Percentiles rank a stretch among this genome's conserved stretches.
These are phyloP conservation scores for Plantago elongata DNA, from an alignment of 257 asterid species.

Conservation along the genomic window DNA sequence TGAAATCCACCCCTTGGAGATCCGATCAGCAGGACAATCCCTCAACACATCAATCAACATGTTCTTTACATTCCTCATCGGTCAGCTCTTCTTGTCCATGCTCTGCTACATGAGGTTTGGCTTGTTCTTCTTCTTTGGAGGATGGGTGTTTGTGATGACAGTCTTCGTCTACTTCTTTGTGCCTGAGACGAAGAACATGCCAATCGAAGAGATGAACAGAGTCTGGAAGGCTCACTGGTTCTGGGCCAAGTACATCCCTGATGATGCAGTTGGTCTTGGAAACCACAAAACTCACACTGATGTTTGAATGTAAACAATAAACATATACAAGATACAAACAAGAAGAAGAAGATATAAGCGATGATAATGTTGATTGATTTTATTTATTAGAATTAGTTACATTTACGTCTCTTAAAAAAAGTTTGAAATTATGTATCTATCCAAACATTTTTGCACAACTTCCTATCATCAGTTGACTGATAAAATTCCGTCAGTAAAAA, in stretches of 20 bases:
- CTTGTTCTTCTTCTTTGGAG: conserved; percentile 43
- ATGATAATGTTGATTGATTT: too few relatives aligned
- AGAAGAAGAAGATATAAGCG: too few relatives aligned
- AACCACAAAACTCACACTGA: neutral
- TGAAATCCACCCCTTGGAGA: conserved; percentile 74
- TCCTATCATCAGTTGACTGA: too few relatives aligned
- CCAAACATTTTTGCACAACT: too few relatives aligned
- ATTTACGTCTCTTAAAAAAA: too few relatives aligned
- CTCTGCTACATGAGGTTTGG: conserved; percentile 68
- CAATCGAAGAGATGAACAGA: conserved; percentile 60
- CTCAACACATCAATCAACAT: conserved; percentile 47
- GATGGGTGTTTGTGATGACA: conserved; percentile 42
- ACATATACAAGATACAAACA: neutral
- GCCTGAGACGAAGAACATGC: conserved; percentile 63
- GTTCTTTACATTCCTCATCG: conserved; percentile 48
- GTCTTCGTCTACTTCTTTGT: conserved; percentile 36
- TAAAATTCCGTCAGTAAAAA: too few relatives aligned
- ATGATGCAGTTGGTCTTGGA: conserved; percentile 28
- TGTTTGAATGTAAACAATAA: neutral
- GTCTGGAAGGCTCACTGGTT: conserved; percentile 60
- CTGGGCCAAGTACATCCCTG: conserved; percentile 43
- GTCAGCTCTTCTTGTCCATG: conserved; percentile 67
- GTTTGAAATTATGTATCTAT: too few relatives aligned
- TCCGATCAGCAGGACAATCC: conserved; percentile 54
- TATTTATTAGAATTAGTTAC: too few relatives aligned